A percentile compares a stretch with the other conserved stretches of the same genome.
These are phyloP conservation scores for Suillus ampliporus DNA, from an alignment of 768 basidiomycete species.

Conservation along the genomic window DNA sequence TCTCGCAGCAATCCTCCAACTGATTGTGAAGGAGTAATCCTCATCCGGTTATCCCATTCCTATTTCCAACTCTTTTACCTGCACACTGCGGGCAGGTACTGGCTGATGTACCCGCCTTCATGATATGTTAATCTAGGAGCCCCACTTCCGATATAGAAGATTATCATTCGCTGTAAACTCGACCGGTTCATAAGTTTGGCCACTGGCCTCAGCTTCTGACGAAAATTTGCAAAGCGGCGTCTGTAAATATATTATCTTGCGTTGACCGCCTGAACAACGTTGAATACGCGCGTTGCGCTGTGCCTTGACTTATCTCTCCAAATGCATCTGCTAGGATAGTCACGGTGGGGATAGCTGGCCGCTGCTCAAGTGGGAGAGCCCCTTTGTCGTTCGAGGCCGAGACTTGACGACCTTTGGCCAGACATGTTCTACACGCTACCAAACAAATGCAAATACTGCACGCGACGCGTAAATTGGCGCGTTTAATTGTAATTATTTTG, in stretches of 20 bases:
- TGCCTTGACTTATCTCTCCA: background rate
- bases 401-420: background rate
- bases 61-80: background rate
- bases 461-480: constrained; percentile 49
- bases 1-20: constrained; percentile 6
- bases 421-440: background rate
- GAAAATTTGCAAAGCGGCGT: constrained; percentile 7
- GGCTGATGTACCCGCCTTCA: constrained; percentile 1
- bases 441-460: constrained; percentile 37
- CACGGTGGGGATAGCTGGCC: background rate
- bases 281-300: background rate
- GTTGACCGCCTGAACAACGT: background rate
- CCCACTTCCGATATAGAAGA: background rate
- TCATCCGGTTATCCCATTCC: background rate
- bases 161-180: background rate
- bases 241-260: constrained; percentile 3
- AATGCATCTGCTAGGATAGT: constrained; percentile 1
- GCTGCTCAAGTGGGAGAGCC: background rate
- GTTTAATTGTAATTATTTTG: constrained; percentile 41
- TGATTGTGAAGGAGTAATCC: background rate
- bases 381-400: background rate
- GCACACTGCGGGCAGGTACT: background rate
- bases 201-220: background rate
- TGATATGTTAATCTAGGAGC: background rate
- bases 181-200: background rate